These are phyloP conservation scores for Kondoa subrosea DNA, from an alignment of 768 basidiomycete species.

Conservation along the genomic window DNA sequence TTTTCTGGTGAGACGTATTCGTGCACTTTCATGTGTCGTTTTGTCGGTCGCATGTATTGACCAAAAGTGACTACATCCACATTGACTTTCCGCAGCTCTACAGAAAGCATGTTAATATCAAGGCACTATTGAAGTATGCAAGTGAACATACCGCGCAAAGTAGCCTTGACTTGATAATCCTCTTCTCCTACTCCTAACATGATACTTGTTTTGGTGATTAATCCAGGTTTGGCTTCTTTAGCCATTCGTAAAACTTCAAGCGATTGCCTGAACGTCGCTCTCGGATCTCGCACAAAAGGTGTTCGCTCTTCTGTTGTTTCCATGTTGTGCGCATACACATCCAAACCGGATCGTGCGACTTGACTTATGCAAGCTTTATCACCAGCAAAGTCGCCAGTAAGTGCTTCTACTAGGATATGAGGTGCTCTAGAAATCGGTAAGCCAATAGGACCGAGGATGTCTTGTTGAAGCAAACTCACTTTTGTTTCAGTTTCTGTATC, in stretches of 20 bases:
- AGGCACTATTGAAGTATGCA: background rate
- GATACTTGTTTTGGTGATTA: conserved; percentile 88
- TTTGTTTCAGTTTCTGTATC: conserved; percentile 84
- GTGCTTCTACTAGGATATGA: conserved; percentile 83
- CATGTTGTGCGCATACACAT: conserved; percentile 95
- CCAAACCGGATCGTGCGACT: conserved; percentile 82
- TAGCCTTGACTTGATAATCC: conserved; percentile 60
- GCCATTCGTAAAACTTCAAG: conserved; percentile 63
- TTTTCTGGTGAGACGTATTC: conserved; percentile 87
- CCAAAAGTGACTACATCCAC: conserved; percentile 98
- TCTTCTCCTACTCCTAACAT: conserved; percentile 96
- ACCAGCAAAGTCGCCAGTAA: conserved; percentile 87
- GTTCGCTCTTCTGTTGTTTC: conserved; percentile 91
- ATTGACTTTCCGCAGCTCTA: conserved; percentile 70
- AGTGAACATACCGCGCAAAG: conserved; percentile 52
- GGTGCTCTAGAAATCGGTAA: conserved; percentile 71
- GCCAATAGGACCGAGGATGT: background rate
- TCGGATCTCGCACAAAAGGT: conserved; percentile 83
- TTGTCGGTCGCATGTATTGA: conserved; percentile 99
- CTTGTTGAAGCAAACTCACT: conserved; percentile 39
- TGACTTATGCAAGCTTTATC: conserved; percentile 53
- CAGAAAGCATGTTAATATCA: background rate
- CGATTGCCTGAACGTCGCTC: conserved; percentile 54
- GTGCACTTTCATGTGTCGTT: conserved; percentile 96
- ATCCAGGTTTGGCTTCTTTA: conserved; percentile 50